Conservation (phyloP, 306 rosid species). For the Albizia julibrissin region DNA sequence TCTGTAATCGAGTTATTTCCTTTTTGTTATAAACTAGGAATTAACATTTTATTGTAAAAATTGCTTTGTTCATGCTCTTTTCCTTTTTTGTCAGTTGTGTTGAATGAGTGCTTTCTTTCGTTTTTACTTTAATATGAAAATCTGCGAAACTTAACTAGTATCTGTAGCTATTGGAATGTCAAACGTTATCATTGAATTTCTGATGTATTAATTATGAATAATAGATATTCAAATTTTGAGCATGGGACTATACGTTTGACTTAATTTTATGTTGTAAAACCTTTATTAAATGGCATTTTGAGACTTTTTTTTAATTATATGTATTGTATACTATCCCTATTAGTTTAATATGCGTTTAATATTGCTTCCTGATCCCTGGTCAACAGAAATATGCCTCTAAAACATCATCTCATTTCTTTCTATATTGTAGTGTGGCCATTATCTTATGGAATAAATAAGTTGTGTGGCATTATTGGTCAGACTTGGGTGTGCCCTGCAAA, state of each 20-base stretch:
- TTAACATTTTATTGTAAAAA: neutral
- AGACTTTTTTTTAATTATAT: neutral
- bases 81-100: neutral
- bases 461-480: neutral
- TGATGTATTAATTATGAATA: neutral
- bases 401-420: neutral
- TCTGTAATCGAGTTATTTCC: neutral
- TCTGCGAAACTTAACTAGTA: neutral
- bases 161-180: neutral
- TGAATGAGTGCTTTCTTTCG: neutral
- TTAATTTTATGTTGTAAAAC: neutral
- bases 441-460: neutral
- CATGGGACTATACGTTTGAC: neutral
- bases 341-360: neutral
- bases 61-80: neutral
- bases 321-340: neutral
- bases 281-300: neutral
- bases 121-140: neutral
- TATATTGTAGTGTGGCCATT: neutral
- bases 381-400: neutral
- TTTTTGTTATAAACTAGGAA: neutral
- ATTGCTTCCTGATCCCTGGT: neutral
- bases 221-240: neutral
- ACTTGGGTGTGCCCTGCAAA: constrained; percentile 4
- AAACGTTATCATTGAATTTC: neutral